These are phyloP conservation scores for Tubosaeta sp. DNA, from an alignment of 768 basidiomycete genomes.

Conservation along the genomic window DNA sequence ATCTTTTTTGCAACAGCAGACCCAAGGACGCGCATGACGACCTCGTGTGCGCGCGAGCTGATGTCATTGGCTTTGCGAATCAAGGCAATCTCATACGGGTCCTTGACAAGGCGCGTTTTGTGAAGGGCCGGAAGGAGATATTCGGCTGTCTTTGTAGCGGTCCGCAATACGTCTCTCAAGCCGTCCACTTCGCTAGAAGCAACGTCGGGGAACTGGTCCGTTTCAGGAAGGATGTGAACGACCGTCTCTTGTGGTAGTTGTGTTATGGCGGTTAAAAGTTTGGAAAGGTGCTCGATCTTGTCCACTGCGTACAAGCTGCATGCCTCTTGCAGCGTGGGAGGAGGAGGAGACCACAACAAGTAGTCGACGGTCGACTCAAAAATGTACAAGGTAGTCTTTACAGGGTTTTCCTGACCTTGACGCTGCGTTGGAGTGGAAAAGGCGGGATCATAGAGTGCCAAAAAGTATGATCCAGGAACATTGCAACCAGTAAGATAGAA, in stretches of 20 bases:
- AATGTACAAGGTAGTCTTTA: slow-evolving; percentile 66
- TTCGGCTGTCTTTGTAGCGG: slow-evolving; percentile 15
- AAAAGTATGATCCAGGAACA: slow-evolving; percentile 64
- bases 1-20: slow-evolving; percentile 59
- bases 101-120: slow-evolving; percentile 74
- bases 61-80: slow-evolving; percentile 83
- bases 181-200: slow-evolving; percentile 3
- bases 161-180: slow-evolving; percentile 2
- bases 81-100: slow-evolving; percentile 61
- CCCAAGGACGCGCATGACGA: slow-evolving; percentile 88
- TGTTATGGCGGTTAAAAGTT: slow-evolving; percentile 44
- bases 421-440: slow-evolving; percentile 10
- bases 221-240: slow-evolving; percentile 60
- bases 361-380: slow-evolving; percentile 69
- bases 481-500: slow-evolving; percentile 80
- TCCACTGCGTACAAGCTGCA: slow-evolving; percentile 56
- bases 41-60: slow-evolving; percentile 85
- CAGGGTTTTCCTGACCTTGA: slow-evolving; percentile 35
- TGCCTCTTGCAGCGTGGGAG: slow-evolving; percentile 61
- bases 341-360: slow-evolving; percentile 87
- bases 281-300: slow-evolving; percentile 45
- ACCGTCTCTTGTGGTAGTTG: slow-evolving; percentile 49
- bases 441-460: slow-evolving; percentile 52
- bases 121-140: slow-evolving; percentile 81
- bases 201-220: slow-evolving; percentile 19